phyloP scores from a whole-genome alignment of 768 basidiomycete species.

The Russula dissimulans region DNA sequence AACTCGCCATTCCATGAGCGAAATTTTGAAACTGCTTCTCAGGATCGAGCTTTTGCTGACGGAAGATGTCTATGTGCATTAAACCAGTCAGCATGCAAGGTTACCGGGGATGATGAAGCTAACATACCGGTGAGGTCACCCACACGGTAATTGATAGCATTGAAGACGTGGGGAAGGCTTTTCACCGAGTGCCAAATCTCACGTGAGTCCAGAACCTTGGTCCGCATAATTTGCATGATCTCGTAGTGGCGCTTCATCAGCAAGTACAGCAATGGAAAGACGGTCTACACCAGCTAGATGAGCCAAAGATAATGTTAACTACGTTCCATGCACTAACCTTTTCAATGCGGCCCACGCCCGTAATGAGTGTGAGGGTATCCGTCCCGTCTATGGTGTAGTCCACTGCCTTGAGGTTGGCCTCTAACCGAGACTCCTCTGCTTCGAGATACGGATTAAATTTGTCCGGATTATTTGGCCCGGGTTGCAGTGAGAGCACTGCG shows the following conservation, averaged over 20 bases:
- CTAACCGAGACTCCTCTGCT: slow-evolving; percentile 23
- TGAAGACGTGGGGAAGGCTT: background rate
- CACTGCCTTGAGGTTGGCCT: slow-evolving; percentile 20
- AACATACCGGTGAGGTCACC: background rate
- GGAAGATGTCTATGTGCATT: slow-evolving; percentile 14
- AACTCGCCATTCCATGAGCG: slow-evolving; percentile 20
- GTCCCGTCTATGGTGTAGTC: slow-evolving; percentile 16
- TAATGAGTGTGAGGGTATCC: slow-evolving; percentile 18
- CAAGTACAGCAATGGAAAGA: slow-evolving; percentile 14
- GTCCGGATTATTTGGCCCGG: background rate
- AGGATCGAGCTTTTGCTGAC: slow-evolving; percentile 17
- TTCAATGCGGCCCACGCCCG: slow-evolving; percentile 24
- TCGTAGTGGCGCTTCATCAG: too few species aligned
- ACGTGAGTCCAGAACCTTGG: background rate
- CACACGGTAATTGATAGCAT: slow-evolving; percentile 1
- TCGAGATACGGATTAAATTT: slow-evolving; percentile 22
- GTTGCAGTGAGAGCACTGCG: background rate
- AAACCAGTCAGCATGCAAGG: background rate
- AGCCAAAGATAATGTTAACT: background rate
- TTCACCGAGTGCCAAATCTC: background rate
- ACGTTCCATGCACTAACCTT: slow-evolving; percentile 16
- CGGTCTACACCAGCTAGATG: background rate
- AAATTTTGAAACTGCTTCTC: slow-evolving; percentile 3
- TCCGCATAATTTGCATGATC: too few species aligned
- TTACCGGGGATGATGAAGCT: background rate